Percentiles rank a stretch among this genome's conserved stretches.
Conservation (phyloP, 768 basidiomycete species). For the Mycena chlorophos region DNA sequence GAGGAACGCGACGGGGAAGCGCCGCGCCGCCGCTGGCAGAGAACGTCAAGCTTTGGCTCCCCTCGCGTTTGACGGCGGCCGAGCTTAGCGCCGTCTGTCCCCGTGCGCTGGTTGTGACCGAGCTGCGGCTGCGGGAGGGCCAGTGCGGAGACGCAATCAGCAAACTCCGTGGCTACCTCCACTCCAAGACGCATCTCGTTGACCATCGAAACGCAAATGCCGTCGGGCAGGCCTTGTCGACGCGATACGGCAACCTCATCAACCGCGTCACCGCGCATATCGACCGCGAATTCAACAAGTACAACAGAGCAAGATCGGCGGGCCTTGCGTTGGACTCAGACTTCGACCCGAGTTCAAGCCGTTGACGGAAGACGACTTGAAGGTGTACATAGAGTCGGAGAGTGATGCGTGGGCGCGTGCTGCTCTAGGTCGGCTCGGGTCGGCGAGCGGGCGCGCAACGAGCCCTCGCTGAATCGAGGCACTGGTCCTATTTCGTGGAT, state of each 20-base stretch:
- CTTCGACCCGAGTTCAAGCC: neutral
- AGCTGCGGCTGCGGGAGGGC: neutral
- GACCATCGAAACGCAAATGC: neutral
- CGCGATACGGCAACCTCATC: neutral
- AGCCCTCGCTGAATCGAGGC: neutral
- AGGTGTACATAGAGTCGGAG: neutral
- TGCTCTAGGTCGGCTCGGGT: neutral
- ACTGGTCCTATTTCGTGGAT: constrained; percentile 10
- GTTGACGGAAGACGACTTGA: neutral
- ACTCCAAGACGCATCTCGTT: neutral
- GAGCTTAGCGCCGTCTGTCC: neutral
- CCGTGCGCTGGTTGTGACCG: neutral
- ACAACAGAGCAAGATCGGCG: neutral
- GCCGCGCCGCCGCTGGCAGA: constrained; percentile 8
- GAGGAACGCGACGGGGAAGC: constrained; percentile 1
- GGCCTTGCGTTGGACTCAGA: neutral
- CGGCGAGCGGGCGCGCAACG: neutral
- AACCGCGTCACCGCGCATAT: neutral
- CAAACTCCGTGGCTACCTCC: neutral
- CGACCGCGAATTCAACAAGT: neutral
- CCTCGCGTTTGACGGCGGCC: neutral
- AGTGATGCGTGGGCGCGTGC: neutral
- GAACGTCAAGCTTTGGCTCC: constrained; percentile 15
- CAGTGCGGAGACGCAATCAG: neutral
- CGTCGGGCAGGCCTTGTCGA: neutral